A percentile compares a stretch with the other conserved stretches of the same genome.
These are phyloP conservation scores for Sapria himalayana DNA, from an alignment of 345 rosid species.

Conservation along the genomic window DNA sequence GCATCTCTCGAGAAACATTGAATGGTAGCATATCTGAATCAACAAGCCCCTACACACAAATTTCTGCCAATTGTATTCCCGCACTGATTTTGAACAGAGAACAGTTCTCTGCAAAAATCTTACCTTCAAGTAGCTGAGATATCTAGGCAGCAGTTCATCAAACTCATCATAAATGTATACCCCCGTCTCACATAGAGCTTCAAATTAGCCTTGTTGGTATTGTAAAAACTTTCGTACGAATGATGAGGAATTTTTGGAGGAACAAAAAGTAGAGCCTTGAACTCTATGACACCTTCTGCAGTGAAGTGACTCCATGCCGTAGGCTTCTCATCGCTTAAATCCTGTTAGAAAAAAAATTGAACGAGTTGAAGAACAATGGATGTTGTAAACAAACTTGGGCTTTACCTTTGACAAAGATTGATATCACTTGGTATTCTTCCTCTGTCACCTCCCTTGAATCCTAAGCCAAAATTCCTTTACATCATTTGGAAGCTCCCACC, in stretches of 20 bases:
- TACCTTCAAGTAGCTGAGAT: slow-evolving; percentile 81
- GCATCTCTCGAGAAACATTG: slow-evolving; percentile 96
- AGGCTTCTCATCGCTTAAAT: slow-evolving; percentile 70
- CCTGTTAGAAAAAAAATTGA: slow-evolving; percentile 29
- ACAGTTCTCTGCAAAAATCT: too few species aligned
- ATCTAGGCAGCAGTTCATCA: slow-evolving; percentile 89
- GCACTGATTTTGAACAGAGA: too few species aligned
- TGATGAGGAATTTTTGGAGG: slow-evolving; percentile 94
- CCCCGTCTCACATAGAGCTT: slow-evolving; percentile 78
- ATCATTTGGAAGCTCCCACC: slow-evolving; percentile 92
- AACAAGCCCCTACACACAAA: slow-evolving; percentile 92
- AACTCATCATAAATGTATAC: slow-evolving; percentile 97
- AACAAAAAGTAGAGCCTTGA: slow-evolving; percentile 79
- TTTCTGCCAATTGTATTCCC: too few species aligned
- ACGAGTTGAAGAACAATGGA: too few species aligned
- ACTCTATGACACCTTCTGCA: slow-evolving; percentile 96
- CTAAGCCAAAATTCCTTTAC: slow-evolving; percentile 95
- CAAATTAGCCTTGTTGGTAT: slow-evolving; percentile 64
- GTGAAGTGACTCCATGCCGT: slow-evolving; percentile 82
- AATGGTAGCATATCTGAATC: slow-evolving; percentile 90
- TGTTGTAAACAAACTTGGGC: too few species aligned
- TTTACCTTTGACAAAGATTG: slow-evolving; percentile 74
- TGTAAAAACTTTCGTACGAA: slow-evolving; percentile 84
- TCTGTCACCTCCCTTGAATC: slow-evolving; percentile 90
- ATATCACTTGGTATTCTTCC: slow-evolving; percentile 84